These are phyloP conservation scores for Prunus yedoensis DNA, from an alignment of 331 rosid genomes.

Conservation along the genomic window DNA sequence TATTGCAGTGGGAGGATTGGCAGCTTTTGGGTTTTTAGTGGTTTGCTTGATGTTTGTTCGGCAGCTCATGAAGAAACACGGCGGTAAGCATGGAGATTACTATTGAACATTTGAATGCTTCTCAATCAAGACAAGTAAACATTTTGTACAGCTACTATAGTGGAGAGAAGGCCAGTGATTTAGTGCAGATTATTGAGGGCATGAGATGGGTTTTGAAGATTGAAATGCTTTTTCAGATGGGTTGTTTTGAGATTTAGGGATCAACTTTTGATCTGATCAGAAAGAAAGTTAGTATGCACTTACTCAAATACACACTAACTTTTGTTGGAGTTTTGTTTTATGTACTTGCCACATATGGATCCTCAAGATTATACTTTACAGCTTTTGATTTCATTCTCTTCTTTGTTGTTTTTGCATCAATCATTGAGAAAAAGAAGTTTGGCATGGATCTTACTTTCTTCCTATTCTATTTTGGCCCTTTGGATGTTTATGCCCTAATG, in stretches of 20 bases:
- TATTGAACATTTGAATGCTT: background rate
- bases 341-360: background rate
- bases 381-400: conserved; percentile 16
- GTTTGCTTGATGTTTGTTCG: conserved; percentile 61
- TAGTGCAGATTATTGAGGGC: conserved; percentile 2
- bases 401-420: background rate
- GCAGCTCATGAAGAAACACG: conserved; percentile 50
- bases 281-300: conserved; percentile 19
- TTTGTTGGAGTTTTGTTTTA: conserved; percentile 18
- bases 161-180: background rate
- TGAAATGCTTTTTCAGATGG: conserved; percentile 5
- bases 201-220: background rate
- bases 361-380: background rate
- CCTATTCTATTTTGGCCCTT: background rate
- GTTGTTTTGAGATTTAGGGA: conserved; percentile 25
- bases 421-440: background rate
- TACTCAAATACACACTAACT: background rate
- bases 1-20: conserved; percentile 85
- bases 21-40: conserved; percentile 67
- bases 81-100: conserved; percentile 49
- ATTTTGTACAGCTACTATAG: conserved; percentile 12
- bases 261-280: conserved; percentile 14
- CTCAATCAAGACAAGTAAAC: background rate
- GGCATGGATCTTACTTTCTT: conserved; percentile 7
- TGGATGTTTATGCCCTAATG: background rate